phyloP scores from a whole-genome alignment of 192 early-diverging fungal genomes.

The Coemansia furcata region DNA sequence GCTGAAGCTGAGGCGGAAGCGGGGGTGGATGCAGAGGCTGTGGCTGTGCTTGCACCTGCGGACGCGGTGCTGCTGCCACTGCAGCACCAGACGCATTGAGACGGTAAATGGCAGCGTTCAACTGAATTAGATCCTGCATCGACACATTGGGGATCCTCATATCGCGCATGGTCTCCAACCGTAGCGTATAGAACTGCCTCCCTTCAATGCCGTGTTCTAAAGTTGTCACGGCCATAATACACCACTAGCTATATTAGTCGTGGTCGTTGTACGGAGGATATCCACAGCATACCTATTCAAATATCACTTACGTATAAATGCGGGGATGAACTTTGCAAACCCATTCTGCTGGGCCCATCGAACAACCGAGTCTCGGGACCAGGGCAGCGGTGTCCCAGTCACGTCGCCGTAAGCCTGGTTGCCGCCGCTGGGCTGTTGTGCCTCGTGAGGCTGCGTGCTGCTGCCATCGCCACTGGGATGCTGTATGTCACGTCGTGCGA shows the following conservation, averaged over 20 bases:
- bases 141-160: constrained; percentile 42
- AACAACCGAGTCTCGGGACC: constrained; percentile 44
- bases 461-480: constrained; percentile 6
- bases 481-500: constrained; percentile 10
- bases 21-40: not conserved
- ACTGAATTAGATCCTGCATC: constrained; percentile 49
- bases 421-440: constrained; percentile 3
- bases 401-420: constrained; percentile 15
- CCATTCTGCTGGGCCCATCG: constrained; percentile 38
- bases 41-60: constrained; percentile 7
- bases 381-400: constrained; percentile 38
- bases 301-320: constrained; percentile 42
- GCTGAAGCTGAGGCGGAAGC: not conserved
- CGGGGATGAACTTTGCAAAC: constrained; percentile 41
- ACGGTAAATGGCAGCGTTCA: constrained; percentile 48
- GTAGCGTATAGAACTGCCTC: constrained; percentile 41
- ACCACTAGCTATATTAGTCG: not conserved
- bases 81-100: constrained; percentile 34
- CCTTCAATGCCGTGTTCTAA: constrained; percentile 50
- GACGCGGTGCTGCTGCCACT: constrained; percentile 30
- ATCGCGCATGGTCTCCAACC: constrained; percentile 37
- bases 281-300: not conserved
- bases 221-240: not conserved
- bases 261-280: not conserved
- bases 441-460: not conserved